These are phyloP conservation scores for Phytomonas serpens DNA, from an alignment of 208 protist genomes.

Conservation along the genomic window DNA sequence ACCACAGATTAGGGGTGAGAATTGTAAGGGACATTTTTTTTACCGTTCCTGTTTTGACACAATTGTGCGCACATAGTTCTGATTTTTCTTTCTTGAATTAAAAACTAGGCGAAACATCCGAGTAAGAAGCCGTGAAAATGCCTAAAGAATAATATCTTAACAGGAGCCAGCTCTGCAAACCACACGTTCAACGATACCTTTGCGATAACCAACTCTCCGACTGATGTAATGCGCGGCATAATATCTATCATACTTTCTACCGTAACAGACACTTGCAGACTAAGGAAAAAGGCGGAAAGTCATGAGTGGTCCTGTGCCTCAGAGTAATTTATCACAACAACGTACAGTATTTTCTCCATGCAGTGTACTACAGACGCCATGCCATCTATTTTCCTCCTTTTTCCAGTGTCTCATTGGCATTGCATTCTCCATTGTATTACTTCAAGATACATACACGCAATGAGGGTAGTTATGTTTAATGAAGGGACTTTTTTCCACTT, in stretches of 20 bases:
- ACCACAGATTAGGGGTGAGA: neutral
- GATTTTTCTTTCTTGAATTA: neutral
- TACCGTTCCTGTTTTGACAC: neutral
- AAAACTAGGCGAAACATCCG: neutral
- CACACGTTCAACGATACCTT: too few relatives aligned
- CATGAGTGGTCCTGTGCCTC: slow-evolving; percentile 17
- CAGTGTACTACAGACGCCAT: neutral
- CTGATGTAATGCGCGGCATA: slow-evolving; percentile 37
- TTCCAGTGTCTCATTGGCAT: neutral
- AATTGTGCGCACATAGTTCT: neutral
- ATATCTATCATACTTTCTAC: slow-evolving; percentile 32
- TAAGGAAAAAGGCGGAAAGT: slow-evolving; percentile 34
- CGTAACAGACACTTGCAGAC: slow-evolving; percentile 20
- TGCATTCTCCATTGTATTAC: neutral
- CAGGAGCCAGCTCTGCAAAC: too few relatives aligned
- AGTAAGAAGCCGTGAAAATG: slow-evolving; percentile 3
- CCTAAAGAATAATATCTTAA: slow-evolving; percentile 4
- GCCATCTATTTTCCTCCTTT: neutral
- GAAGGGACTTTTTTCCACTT: neutral
- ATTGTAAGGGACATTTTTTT: neutral
- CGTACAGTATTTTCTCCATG: neutral
- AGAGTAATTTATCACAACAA: neutral
- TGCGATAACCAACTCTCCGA: slow-evolving; percentile 20
- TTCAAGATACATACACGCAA: neutral
- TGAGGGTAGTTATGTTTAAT: neutral